Conservation (phyloP, 208 protist species). For the Phytomonas sp. region DNA sequence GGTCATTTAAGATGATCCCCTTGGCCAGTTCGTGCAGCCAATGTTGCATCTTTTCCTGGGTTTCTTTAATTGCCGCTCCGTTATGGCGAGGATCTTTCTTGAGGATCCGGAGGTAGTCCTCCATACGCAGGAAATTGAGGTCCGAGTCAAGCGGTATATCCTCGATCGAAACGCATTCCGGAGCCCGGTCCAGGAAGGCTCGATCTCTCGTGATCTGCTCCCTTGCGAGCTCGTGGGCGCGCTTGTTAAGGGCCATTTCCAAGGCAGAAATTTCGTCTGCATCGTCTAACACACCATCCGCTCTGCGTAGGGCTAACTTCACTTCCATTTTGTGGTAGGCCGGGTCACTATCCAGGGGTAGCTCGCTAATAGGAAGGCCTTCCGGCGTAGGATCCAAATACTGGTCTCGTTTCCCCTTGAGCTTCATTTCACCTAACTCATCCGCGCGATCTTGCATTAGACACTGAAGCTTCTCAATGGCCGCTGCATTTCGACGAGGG, state of each 20-base stretch:
- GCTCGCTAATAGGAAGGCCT: slow-evolving; percentile 41
- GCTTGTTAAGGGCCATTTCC: slow-evolving; percentile 61
- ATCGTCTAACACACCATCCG: background rate
- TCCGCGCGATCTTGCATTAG: slow-evolving; percentile 67
- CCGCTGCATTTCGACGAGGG: slow-evolving; percentile 36
- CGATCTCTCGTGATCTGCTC: slow-evolving; percentile 41
- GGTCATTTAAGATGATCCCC: slow-evolving; percentile 47
- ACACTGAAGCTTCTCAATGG: slow-evolving; percentile 56
- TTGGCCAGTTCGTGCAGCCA: slow-evolving; percentile 59
- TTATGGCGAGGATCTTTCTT: slow-evolving; percentile 55
- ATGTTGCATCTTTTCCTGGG: slow-evolving; percentile 71
- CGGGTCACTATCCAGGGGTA: slow-evolving; percentile 52
- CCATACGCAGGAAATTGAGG: slow-evolving; percentile 38
- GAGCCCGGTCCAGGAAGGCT: slow-evolving; percentile 52
- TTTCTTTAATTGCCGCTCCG: slow-evolving; percentile 39
- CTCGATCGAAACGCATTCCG: slow-evolving; percentile 57
- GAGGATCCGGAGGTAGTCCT: slow-evolving; percentile 60
- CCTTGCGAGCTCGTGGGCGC: slow-evolving; percentile 56
- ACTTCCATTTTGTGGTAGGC: slow-evolving; percentile 53
- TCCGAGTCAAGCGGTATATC: slow-evolving; percentile 49
- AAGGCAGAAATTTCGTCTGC: slow-evolving; percentile 38
- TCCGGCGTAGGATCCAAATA: slow-evolving; percentile 60
- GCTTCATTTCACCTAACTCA: slow-evolving; percentile 47
- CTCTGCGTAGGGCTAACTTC: slow-evolving; percentile 41
- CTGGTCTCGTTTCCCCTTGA: slow-evolving; percentile 49